Percentiles rank a stretch among this genome's conserved stretches.
Conservation (phyloP, 257 asterid species). For the Solanum stenotomum region DNA sequence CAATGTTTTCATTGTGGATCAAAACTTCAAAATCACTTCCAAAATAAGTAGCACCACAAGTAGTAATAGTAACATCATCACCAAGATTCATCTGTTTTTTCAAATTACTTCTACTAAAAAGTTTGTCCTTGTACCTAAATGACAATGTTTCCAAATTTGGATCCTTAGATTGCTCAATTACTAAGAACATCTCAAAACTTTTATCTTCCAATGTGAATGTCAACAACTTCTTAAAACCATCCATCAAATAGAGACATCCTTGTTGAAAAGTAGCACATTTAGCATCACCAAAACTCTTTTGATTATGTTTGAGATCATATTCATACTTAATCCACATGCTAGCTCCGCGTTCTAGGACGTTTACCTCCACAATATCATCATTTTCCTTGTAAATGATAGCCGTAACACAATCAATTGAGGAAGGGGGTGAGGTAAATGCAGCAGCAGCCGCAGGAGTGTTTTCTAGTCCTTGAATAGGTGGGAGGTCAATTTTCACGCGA, state of each 20-base stretch:
- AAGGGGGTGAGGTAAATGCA: constrained; percentile 13
- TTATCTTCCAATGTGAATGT: neutral
- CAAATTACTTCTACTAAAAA: neutral
- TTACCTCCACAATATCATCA: neutral
- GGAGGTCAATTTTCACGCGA: constrained; percentile 11
- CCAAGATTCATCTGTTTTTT: neutral
- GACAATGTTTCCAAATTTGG: neutral
- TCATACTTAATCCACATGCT: neutral
- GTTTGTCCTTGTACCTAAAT: neutral
- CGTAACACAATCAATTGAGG: constrained; percentile 6
- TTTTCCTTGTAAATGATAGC: neutral
- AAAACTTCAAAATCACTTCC: neutral
- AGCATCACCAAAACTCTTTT: neutral
- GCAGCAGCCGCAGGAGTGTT: constrained; percentile 6
- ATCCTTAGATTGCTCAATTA: neutral
- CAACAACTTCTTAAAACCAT: neutral
- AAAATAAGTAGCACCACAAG: neutral
- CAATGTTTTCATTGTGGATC: constrained; percentile 3
- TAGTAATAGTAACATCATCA: constrained; percentile 3
- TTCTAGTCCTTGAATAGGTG: constrained; percentile 5
- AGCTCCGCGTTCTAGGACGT: constrained; percentile 5
- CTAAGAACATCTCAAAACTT: neutral
- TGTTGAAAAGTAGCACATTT: neutral
- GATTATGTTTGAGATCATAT: neutral
- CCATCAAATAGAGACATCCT: neutral